Evolutionary conservation across 192 early-diverging fungal species (phyloP), one percentile per base, ranked within the genome.

Genomic region (Entomortierella parvispora): DNA sequence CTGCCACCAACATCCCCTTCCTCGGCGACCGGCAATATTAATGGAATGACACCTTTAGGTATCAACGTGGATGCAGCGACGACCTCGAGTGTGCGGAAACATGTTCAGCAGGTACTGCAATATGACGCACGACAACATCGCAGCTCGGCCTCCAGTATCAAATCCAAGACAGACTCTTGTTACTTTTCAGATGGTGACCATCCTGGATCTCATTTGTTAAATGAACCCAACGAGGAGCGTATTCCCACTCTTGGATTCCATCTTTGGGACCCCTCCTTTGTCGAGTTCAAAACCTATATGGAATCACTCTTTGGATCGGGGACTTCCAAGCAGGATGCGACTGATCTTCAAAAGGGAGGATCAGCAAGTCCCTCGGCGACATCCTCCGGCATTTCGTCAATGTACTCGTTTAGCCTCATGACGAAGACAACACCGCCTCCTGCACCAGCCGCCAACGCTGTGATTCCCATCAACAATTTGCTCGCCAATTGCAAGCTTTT

Each of bases 101-200:
- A 66, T 23, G 63, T 74, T 15, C 71, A 68, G n/a, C 74, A 77
- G 29, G 48, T 68, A 10, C 58, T 67, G 6, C 71, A 76, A 10
- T 68, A 76, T 29, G 71, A 76, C 26, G 59, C 46, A 3, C 58
- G 58, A n/a, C 65, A 77, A 15, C 66, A 77, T 9, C 65, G 74
- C 25, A 77, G 74, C 61, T 77, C 74, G 15, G 65, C 74, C 0
- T 77, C 74, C 7, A 68, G 65, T 43, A 54, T 68, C 5, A 68
- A 64, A 46, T 77, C 74, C 33, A 77, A 77, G 49, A 64, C 74
- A 15, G 74, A 77, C 55, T 77, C 74, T 25, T 77, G 74, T 43
- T 77, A 77, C 40, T 77, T 77, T 34, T 77, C 74, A 11, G 74
- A 77, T 17, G 74, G 66, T 20, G 74, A 77, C 37, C 74, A 68